A percentile compares a stretch with the other conserved stretches of the same genome.
phyloP scores from a whole-genome alignment of 345 rosid genomes.

The Brassica cretica region DNA sequence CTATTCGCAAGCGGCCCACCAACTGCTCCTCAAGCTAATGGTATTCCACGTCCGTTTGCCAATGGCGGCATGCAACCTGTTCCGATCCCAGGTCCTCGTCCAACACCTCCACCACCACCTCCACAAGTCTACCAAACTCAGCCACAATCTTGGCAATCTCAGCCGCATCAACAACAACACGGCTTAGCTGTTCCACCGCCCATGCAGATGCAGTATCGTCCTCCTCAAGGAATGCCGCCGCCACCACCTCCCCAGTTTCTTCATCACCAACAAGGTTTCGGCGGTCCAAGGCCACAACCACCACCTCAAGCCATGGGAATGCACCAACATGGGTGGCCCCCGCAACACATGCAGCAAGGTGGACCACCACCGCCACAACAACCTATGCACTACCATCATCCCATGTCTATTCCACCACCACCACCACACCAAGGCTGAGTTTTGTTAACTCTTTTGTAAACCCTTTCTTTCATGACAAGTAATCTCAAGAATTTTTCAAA shows the following conservation, averaged over 20 bases:
- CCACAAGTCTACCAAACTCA: conserved; percentile 55
- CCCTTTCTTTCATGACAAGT: conserved; percentile 31
- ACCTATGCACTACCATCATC: conserved; percentile 63
- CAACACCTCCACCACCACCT: conserved; percentile 82
- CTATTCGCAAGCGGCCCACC: conserved; percentile 93
- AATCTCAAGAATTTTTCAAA: conserved; percentile 2
- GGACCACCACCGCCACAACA: conserved; percentile 66
- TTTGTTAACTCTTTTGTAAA: conserved; percentile 18
- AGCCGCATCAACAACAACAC: conserved; percentile 59
- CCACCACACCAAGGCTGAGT: conserved; percentile 48
- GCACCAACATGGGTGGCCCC: conserved; percentile 68
- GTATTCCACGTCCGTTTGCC: conserved; percentile 67
- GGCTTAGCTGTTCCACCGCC: conserved; percentile 68
- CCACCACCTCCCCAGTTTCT: conserved; percentile 55
- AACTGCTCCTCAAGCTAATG: conserved; percentile 61
- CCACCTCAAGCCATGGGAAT: conserved; percentile 84
- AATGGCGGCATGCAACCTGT: conserved; percentile 60
- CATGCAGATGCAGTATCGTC: conserved; percentile 74
- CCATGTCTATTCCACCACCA: conserved; percentile 69
- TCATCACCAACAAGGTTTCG: conserved; percentile 38
- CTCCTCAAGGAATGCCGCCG: conserved; percentile 67
- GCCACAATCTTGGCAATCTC: conserved; percentile 75
- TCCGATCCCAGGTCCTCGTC: conserved; percentile 55
- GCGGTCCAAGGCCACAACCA: conserved; percentile 60
- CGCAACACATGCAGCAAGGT: conserved; percentile 44